phyloP scores from a whole-genome alignment of 371 early-diverging fungal species.

The Mortierella sp. region DNA sequence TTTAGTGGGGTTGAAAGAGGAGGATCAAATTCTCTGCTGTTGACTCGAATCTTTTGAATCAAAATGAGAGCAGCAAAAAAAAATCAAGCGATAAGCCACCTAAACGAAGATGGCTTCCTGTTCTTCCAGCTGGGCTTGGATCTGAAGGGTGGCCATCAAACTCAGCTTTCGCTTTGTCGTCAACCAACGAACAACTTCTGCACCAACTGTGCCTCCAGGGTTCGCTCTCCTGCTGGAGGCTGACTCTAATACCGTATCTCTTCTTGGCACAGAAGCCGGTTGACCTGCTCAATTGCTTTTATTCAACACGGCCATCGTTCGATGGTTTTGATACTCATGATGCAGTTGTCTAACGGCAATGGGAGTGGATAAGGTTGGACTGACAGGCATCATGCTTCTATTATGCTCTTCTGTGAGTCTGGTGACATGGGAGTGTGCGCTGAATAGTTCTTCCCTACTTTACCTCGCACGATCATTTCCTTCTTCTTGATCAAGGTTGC shows the following conservation, averaged over 20 bases:
- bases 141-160: background rate
- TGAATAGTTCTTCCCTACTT: background rate
- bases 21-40: conserved; percentile 19
- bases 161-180: background rate
- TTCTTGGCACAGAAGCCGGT: no score
- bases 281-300: no score
- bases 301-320: no score
- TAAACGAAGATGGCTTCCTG: background rate
- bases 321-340: no score
- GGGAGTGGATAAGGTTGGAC: background rate
- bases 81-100: conserved; percentile 5
- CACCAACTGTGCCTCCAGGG: background rate
- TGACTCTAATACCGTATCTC: no score
- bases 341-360: background rate
- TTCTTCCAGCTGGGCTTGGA: background rate
- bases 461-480: no score
- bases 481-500: no score
- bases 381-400: background rate
- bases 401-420: background rate
- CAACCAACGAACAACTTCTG: background rate
- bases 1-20: conserved; percentile 48
- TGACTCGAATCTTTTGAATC: background rate
- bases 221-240: no score
- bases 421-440: no score
- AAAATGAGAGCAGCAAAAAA: background rate